Base-by-base conservation (phyloP, 768 basidiomycete species). In the Kwoniella heveanensis region DNA sequence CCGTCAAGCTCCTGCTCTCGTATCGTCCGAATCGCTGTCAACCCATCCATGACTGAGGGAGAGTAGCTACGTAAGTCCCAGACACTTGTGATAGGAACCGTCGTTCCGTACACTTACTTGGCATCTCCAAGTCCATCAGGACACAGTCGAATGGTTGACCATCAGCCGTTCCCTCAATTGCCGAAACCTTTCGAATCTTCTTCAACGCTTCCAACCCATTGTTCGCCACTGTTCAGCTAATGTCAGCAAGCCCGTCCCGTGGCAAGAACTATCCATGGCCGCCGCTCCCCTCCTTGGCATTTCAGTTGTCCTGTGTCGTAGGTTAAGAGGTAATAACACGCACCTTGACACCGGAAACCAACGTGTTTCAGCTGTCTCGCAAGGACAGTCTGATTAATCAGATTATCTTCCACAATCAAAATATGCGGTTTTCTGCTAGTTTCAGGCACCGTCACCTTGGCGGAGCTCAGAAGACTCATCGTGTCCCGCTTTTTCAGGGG, bases 91-190 rank as follows among this genome's bases (percentile, higher is more conserved):
- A n/a, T n/a, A n/a, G n/a, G n/a, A n/a, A n/a, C n/a, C n/a, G n/a
- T n/a, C n/a, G n/a, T n/a, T n/a, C n/a, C n/a, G n/a, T n/a, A n/a
- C n/a, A n/a, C 39, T 17, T 49, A 72, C 71, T 62, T 7, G 77
- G 77, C 77, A 78, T 78, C 54, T 76, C 75, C 0, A 76, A 22
- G 46, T 78, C 77, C 66, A 74, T 70, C n/a, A 78, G 27, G 6
- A 76, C 62, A n/a, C 66, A 67, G 47, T 78, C 73, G 57, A 73
- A 78, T 10, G 65, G 61, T 36, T 70, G 61, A 13, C 65, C 72
- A 8, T 57, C 48, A 19, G 44, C 47, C n/a, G 27, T 36, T 29
- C n/a, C 21, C 10, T 55, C 60, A 2, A 60, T 25, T 3, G 65
- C 13, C 10, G 67, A 60, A 22, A 68, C 72, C 29, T 64, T 55